Base-by-base conservation (phyloP, 257 asterid genomes). In the Linaria vulgaris region DNA sequence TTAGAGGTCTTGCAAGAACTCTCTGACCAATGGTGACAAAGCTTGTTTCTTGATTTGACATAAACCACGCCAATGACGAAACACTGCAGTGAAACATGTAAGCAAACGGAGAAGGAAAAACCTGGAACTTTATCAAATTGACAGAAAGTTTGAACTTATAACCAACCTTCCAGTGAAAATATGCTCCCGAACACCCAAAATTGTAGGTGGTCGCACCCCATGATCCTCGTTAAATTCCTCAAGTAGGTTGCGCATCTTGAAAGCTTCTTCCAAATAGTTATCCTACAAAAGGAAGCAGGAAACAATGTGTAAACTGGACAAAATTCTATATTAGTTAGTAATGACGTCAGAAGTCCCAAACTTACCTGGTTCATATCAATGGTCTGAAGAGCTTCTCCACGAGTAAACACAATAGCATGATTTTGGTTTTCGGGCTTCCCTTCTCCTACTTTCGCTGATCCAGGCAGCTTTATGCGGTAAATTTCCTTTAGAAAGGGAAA, bases 351-450 rank as follows among this genome's bases (percentile, higher is more conserved):
- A 52, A 34, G 41, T 59, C 22, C 43, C 13, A 23, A 12, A 39
- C 43, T 51, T 88, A 88, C 96, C 95, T 88, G 96, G 74, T 89
- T 89, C 96, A 89, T 89, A 77, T 89, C 96, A 68, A 89, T 89
- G 66, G 96, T 84, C 75, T 89, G 96, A 56, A 89, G 82, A 57
- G 91, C 95, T 82, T 89, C 96, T 52, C 96, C 96, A 38, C 96
- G 95, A 19, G 83, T 79, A 74, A 89, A 89, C 61, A 89, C 69
- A 37, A 89, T 86, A 56, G 96, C 96, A 74, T 89, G 96, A 71
- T 89, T 89, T 74, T 89, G 96, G 77, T 86, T 89, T 79, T 89
- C 96, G 31, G 96, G 96, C 68, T 89, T 89, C 46, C 96, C 96
- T 83, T 89, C 96, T 48, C 96, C 96, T 59, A 89, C 56, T 64